Evolutionary conservation across 2,329 filamentous ascomycete genomes (phyloP), one percentile per base, ranked within the genome.

Genomic region (Lecanicillium sp.): DNA sequence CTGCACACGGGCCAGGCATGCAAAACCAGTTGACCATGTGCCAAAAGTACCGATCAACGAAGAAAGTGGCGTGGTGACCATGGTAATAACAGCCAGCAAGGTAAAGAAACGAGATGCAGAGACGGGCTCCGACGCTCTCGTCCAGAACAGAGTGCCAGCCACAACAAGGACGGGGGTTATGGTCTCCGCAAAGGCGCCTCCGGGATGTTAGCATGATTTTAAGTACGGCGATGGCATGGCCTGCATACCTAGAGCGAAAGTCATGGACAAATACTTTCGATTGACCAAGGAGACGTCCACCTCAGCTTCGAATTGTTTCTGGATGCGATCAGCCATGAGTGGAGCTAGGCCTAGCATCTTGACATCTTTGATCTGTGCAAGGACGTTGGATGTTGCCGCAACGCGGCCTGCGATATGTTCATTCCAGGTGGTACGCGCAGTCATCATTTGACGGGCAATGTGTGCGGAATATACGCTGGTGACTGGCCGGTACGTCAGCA

Each of bases 291-390:
- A 40, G 4, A 48, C 15, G 4, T 29, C 26, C n/a, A 48, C 23
- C 27, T 48, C 44, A 15, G 15, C 15, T 23, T 40, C 37, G 12
- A 39, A 40, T 15, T 33, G 37, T 4, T 26, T 41, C n/a, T 48
- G 44, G 8, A 48, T 14, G 19, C 29, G 37, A 24, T 26, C 15
- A 10, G 36, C 12, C 29, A 41, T 12, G 12, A 33, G 15, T 6
- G 36, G 15, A 10, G 29, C 21, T 3, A 48, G 30, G 3, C 45
- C 45, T 11, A 35, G 21, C 44, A 48, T 48, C 14, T 40, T 39
- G 29, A 40, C 33, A n/a, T 40, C 37, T 20, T 41, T 41, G 3
- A 48, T 48, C 17, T 48, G 45, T 3, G 38, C 37, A 24, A 48
- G n/a, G 11, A 48, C 14, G 8, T 48, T 48, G 2, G 45, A 48